A percentile compares a stretch with the other conserved stretches of the same genome.
phyloP scores from a whole-genome alignment of 2,329 filamentous ascomycete species.

The Diaporthe sp. region DNA sequence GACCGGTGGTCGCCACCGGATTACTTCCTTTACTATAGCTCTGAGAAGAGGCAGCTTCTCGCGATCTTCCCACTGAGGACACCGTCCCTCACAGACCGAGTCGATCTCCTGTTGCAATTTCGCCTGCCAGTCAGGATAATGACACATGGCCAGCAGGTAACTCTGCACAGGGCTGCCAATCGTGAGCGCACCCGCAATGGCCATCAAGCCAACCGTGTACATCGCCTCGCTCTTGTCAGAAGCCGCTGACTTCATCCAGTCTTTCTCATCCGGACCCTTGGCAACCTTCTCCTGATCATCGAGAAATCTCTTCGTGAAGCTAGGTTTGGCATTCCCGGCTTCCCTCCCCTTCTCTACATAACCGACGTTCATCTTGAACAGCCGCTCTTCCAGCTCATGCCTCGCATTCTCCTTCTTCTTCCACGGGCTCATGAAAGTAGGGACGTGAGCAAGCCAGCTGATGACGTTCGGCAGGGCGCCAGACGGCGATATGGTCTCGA shows the following conservation, averaged over 20 bases:
- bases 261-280: slow-evolving; percentile 45
- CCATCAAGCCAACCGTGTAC: slow-evolving; percentile 63
- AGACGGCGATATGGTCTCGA: slow-evolving; percentile 61
- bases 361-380: slow-evolving; percentile 55
- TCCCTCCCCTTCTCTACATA: slow-evolving; percentile 53
- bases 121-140: slow-evolving; percentile 50
- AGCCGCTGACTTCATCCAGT: slow-evolving; percentile 47
- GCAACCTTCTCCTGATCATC: slow-evolving; percentile 45
- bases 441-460: slow-evolving; percentile 56
- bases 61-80: slow-evolving; percentile 63
- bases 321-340: slow-evolving; percentile 53
- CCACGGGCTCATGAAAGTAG: slow-evolving; percentile 58
- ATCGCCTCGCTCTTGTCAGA: slow-evolving; percentile 54
- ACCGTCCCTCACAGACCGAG: slow-evolving; percentile 55
- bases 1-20: slow-evolving; percentile 69
- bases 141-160: slow-evolving; percentile 54
- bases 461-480: slow-evolving; percentile 60
- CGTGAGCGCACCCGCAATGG: slow-evolving; percentile 61
- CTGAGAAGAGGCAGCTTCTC: slow-evolving; percentile 61
- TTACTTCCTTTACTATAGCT: slow-evolving; percentile 65
- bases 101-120: slow-evolving; percentile 64
- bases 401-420: slow-evolving; percentile 58
- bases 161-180: slow-evolving; percentile 61
- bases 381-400: slow-evolving; percentile 55
- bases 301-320: slow-evolving; percentile 59